These are phyloP conservation scores for Sclerotinia borealis DNA, from an alignment of 2,329 filamentous ascomycete species.

Conservation along the genomic window DNA sequence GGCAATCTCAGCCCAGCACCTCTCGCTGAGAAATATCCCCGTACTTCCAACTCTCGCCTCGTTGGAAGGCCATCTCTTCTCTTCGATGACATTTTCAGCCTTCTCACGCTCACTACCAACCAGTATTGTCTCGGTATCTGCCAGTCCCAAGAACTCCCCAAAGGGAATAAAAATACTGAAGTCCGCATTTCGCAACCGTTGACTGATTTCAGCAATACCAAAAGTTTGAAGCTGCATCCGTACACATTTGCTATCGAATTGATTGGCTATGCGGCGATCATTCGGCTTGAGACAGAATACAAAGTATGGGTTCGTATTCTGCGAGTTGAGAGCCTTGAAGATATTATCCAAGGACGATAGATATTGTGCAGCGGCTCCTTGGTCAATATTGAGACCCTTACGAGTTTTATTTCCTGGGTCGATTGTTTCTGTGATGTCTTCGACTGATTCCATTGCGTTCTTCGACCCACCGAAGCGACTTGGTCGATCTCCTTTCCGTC, in stretches of 20 bases:
- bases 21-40: slow-evolving; percentile 90
- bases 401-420: slow-evolving; percentile 35
- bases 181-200: slow-evolving; percentile 84
- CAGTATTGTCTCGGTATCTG: slow-evolving; percentile 76
- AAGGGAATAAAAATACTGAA: slow-evolving; percentile 96
- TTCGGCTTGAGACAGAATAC: slow-evolving; percentile 97
- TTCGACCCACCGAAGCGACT: slow-evolving; percentile 28
- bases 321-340: slow-evolving; percentile 74
- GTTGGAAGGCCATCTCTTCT: slow-evolving; percentile 85
- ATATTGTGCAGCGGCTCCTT: slow-evolving; percentile 91
- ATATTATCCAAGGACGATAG: slow-evolving; percentile 84
- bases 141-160: slow-evolving; percentile 85
- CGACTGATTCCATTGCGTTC: slow-evolving; percentile 28
- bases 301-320: slow-evolving; percentile 89
- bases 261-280: slow-evolving; percentile 92
- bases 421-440: slow-evolving; percentile 44
- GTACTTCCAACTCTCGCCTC: slow-evolving; percentile 88
- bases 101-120: slow-evolving; percentile 92
- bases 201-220: slow-evolving; percentile 94
- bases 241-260: slow-evolving; percentile 98
- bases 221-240: slow-evolving; percentile 91
- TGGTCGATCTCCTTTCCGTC: slow-evolving; percentile 52
- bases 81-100: slow-evolving; percentile 83
- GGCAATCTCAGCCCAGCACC: slow-evolving; percentile 89
- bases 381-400: slow-evolving; percentile 49